Percentiles rank a stretch among this genome's conserved stretches.
Conservation (phyloP, 202 grass and related monocot species). For the Setaria viridis region DNA sequence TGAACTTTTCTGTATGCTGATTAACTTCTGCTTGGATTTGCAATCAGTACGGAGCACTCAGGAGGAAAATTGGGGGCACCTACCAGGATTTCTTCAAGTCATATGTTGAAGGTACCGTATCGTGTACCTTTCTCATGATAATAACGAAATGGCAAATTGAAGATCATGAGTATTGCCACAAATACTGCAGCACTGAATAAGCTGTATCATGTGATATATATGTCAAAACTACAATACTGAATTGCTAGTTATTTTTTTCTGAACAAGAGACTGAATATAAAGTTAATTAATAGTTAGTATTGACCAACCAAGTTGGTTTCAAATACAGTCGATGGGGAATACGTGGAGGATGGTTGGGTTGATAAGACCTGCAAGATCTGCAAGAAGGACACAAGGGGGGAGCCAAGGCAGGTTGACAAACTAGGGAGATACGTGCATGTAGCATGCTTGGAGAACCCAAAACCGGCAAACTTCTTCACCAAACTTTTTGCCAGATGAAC, state of each 20-base stretch:
- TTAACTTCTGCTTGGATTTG: constrained; percentile 15
- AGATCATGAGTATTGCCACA: not conserved
- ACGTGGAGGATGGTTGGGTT: constrained; percentile 98
- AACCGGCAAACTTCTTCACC: constrained; percentile 75
- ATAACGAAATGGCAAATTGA: not conserved
- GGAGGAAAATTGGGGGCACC: constrained; percentile 96
- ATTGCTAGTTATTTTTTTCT: not conserved
- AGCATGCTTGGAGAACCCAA: constrained; percentile 74
- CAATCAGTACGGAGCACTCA: constrained; percentile 80
- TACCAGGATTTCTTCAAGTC: constrained; percentile 99
- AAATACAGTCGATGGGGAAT: constrained; percentile 73
- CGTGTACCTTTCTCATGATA: not conserved
- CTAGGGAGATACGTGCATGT: constrained; percentile 87
- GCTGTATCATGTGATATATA: not conserved
- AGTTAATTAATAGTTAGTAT: constrained; percentile 4
- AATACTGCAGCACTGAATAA: not conserved
- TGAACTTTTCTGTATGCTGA: not conserved
- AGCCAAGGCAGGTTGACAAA: constrained; percentile 89
- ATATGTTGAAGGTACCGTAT: constrained; percentile 77
- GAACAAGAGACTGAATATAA: constrained; percentile 2
- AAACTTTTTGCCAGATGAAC: constrained; percentile 78
- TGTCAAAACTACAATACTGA: not conserved
- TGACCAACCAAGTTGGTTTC: constrained; percentile 17
- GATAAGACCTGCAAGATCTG: constrained; percentile 98
- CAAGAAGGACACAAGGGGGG: constrained; percentile 85